A percentile compares a stretch with the other conserved stretches of the same genome.
Evolutionary conservation across 192 early-diverging fungal genomes (phyloP).

Genomic region (Mortierella hygrophila): DNA sequence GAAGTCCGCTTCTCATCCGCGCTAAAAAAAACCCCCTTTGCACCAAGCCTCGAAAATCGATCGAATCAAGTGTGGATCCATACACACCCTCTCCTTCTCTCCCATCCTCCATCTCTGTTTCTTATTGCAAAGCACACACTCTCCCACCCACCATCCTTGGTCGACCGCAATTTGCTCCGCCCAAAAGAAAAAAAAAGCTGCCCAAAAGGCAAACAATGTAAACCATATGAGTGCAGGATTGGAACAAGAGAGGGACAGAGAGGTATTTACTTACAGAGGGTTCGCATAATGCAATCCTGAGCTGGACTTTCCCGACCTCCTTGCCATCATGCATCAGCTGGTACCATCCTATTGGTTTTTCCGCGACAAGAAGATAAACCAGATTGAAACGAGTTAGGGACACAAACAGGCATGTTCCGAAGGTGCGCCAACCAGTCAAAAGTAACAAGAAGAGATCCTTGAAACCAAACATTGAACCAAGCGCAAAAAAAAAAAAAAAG

Average conservation of each 20-base stretch:
- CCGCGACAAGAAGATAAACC: background rate
- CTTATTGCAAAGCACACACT: background rate
- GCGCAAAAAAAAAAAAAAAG: background rate
- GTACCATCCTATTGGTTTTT: slow-evolving; percentile 34
- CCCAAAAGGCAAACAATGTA: background rate
- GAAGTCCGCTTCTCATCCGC: background rate
- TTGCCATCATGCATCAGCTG: slow-evolving; percentile 35
- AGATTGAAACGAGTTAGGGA: background rate
- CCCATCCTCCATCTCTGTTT: background rate
- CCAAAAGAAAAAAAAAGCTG: background rate
- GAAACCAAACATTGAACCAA: background rate
- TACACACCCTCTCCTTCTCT: background rate
- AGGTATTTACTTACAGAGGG: slow-evolving; percentile 25
- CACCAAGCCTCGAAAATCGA: background rate
- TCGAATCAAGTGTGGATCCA: background rate
- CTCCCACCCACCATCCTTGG: background rate
- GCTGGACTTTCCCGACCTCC: slow-evolving; percentile 37
- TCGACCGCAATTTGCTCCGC: background rate
- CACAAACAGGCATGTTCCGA: too few relatives aligned
- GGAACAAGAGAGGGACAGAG: background rate
- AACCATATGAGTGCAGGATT: background rate
- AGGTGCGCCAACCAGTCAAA: too few relatives aligned
- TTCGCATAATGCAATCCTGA: slow-evolving; percentile 32
- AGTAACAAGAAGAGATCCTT: background rate
- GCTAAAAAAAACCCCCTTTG: background rate